Evolutionary conservation across 108 stramenopile genomes (phyloP).

Genomic region (Pelagomonas calceolata): DNA sequence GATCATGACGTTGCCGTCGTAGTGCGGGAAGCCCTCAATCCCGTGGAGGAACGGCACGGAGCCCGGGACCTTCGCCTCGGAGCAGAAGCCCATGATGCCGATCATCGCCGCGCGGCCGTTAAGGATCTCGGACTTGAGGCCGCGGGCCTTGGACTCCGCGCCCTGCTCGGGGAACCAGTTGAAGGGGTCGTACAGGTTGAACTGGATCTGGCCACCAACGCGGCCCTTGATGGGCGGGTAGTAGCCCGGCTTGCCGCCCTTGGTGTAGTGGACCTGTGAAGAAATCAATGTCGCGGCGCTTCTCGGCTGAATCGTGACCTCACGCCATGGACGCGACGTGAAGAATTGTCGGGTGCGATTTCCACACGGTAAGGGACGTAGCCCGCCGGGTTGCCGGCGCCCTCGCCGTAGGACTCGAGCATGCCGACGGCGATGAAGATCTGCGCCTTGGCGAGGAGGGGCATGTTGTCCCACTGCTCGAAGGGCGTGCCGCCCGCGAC

Average conservation of each 20-base stretch:
- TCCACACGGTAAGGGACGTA: too few relatives aligned
- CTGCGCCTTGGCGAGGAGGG: constrained; percentile 8
- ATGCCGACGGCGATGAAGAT: constrained; percentile 32
- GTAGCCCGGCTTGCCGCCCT: constrained; percentile 47
- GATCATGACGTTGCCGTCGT: constrained; percentile 48
- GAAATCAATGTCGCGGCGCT: too few relatives aligned
- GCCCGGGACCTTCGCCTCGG: constrained; percentile 43
- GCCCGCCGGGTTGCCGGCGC: constrained; percentile 4
- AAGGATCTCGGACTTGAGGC: constrained; percentile 46
- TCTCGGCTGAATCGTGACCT: too few relatives aligned
- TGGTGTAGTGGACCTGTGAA: constrained; percentile 49
- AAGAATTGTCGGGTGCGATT: too few relatives aligned
- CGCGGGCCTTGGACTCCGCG: constrained; percentile 38
- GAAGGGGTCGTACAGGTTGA: constrained; percentile 34
- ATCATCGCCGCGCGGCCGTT: constrained; percentile 48
- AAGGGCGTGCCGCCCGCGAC: constrained; percentile 4
- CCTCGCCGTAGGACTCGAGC: constrained; percentile 58
- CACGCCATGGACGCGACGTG: too few relatives aligned
- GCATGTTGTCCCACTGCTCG: constrained; percentile 14
- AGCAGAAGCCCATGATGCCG: constrained; percentile 56
- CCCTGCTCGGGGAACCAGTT: constrained; percentile 43
- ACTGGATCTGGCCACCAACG: not conserved
- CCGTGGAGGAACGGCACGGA: constrained; percentile 44
- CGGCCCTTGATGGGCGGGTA: constrained; percentile 44
- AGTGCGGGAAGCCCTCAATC: constrained; percentile 34